Conservation (phyloP, 352 stramenopile species). For the Pythium utonaiense region DNA sequence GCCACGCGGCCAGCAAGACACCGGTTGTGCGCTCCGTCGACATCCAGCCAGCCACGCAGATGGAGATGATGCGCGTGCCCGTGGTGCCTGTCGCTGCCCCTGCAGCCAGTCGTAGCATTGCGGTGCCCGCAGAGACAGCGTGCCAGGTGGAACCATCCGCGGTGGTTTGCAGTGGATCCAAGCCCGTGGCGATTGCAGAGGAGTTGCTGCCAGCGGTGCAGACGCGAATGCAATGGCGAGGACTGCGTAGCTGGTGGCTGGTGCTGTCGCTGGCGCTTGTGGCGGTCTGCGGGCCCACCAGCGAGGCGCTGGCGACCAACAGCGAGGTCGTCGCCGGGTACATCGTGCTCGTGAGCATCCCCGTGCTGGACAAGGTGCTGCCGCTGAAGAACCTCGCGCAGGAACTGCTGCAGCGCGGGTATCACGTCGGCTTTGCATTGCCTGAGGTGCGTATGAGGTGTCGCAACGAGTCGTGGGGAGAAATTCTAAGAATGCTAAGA, state of each 20-base stretch:
- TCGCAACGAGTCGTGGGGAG: too few relatives aligned
- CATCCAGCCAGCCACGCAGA: conserved; percentile 16
- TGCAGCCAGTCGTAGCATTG: not conserved
- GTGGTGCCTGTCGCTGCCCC: not conserved
- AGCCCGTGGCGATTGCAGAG: not conserved
- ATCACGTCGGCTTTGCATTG: conserved; percentile 74
- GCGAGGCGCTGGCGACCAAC: not conserved
- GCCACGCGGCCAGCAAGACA: not conserved
- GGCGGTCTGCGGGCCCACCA: conserved; percentile 7
- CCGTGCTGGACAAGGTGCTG: conserved; percentile 79
- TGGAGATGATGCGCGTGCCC: conserved; percentile 2
- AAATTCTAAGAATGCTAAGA: too few relatives aligned
- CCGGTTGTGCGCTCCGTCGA: conserved; percentile 20
- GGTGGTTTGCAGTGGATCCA: not conserved
- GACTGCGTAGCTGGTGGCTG: conserved; percentile 9
- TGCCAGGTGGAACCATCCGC: too few relatives aligned
- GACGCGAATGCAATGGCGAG: not conserved
- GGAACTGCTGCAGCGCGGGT: conserved; percentile 65
- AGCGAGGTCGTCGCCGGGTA: conserved; percentile 37
- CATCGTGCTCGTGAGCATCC: conserved; percentile 80
- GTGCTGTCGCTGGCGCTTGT: conserved; percentile 9
- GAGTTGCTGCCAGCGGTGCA: not conserved
- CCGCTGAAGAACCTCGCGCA: conserved; percentile 77
- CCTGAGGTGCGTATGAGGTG: conserved; percentile 43
- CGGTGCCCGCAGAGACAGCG: not conserved